Evolutionary conservation across 2,329 filamentous ascomycete genomes (phyloP).

Genomic region (Alternaria postmessia): DNA sequence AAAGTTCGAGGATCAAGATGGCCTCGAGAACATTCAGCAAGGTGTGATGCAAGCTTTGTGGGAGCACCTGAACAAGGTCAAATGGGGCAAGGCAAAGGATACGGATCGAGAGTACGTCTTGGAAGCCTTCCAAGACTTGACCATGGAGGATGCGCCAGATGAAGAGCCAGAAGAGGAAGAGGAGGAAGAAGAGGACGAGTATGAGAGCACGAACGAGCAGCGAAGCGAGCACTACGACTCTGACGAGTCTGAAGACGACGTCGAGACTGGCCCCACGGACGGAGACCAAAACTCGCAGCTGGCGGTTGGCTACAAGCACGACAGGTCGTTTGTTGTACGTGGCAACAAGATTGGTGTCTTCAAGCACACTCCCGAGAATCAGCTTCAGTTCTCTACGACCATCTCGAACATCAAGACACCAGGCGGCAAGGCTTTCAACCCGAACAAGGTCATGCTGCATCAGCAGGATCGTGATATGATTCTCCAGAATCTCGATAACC

Average conservation of each 20-base stretch:
- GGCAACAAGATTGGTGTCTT: slow-evolving; percentile 99
- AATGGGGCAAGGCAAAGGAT: slow-evolving; percentile 93
- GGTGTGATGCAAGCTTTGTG: slow-evolving; percentile 94
- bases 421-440: slow-evolving; percentile 80
- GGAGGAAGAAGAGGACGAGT: slow-evolving; percentile 68
- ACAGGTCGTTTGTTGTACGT: slow-evolving; percentile 94
- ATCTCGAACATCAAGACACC: slow-evolving; percentile 96
- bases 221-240: slow-evolving; percentile 77
- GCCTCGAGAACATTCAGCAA: slow-evolving; percentile 87
- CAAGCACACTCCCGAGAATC: slow-evolving; percentile 92
- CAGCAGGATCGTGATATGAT: slow-evolving; percentile 90
- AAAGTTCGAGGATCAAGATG: slow-evolving; percentile 84
- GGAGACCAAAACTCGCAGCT: slow-evolving; percentile 91
- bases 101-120: slow-evolving; percentile 93
- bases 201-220: slow-evolving; percentile 69
- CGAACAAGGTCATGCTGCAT: slow-evolving; percentile 96
- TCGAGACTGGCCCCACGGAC: slow-evolving; percentile 71
- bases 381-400: slow-evolving; percentile 94
- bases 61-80: slow-evolving; percentile 93
- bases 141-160: slow-evolving; percentile 79
- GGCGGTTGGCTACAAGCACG: slow-evolving; percentile 95
- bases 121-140: slow-evolving; percentile 93
- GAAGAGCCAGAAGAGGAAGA: slow-evolving; percentile 63
- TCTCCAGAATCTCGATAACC: slow-evolving; percentile 80
- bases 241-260: slow-evolving; percentile 82